Conservation (phyloP, 305 asterid species). For the Fraxinus nigra region DNA sequence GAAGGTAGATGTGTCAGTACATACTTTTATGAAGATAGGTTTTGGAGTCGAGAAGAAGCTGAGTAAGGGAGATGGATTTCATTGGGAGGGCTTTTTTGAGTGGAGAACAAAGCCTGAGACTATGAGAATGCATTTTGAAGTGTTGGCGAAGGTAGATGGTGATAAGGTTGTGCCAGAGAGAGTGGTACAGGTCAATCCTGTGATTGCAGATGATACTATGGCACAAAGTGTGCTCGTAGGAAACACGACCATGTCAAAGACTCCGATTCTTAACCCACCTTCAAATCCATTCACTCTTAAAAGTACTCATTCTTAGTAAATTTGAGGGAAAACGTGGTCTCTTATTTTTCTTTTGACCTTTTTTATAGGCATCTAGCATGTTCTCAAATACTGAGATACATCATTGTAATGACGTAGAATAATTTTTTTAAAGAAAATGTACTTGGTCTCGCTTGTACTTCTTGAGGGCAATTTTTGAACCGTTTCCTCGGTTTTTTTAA, state of each 20-base stretch:
- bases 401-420: constrained; percentile 20
- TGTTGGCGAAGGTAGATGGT: constrained; percentile 85
- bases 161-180: constrained; percentile 75
- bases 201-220: constrained; percentile 57
- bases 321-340: constrained; percentile 19
- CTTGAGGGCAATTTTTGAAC: not conserved
- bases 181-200: constrained; percentile 67
- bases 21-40: constrained; percentile 75
- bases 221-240: constrained; percentile 54
- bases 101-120: constrained; percentile 77
- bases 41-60: constrained; percentile 76
- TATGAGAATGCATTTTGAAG: constrained; percentile 84
- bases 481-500: not conserved
- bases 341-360: not conserved
- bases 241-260: constrained; percentile 58
- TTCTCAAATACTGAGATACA: constrained; percentile 7
- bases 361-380: not conserved
- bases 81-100: constrained; percentile 47
- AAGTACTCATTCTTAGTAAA: not conserved
- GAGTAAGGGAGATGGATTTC: constrained; percentile 43
- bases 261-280: constrained; percentile 58
- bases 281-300: constrained; percentile 51
- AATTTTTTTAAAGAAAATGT: not conserved
- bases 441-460: not conserved
- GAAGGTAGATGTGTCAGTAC: constrained; percentile 84